A percentile compares a stretch with the other conserved stretches of the same genome.
phyloP scores from a whole-genome alignment of 73 alveolate genomes.

The Uronychia setigera region DNA sequence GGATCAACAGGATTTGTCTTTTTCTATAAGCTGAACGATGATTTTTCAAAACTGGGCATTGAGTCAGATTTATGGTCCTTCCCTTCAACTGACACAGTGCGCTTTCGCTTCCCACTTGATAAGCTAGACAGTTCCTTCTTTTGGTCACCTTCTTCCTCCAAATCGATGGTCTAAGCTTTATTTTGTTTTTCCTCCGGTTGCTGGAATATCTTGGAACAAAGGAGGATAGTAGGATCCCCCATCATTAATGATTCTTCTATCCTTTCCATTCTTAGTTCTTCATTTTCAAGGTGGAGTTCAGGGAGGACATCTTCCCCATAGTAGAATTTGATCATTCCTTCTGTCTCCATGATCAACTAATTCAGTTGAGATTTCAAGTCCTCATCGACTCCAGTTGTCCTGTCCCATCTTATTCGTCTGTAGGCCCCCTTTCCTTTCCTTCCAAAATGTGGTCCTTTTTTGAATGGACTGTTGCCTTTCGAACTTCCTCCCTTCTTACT shows the following conservation, averaged over 20 bases:
- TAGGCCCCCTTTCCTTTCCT: not conserved
- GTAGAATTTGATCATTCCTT: not conserved
- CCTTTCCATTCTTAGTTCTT: not conserved
- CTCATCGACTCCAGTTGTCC: not conserved
- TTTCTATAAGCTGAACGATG: not conserved
- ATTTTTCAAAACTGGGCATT: no score
- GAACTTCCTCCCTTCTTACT: not conserved
- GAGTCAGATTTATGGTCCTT: no score
- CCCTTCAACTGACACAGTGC: no score
- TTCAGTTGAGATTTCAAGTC: not conserved
- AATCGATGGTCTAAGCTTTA: not conserved
- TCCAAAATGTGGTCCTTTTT: not conserved
- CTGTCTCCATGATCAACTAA: not conserved
- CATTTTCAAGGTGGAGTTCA: not conserved
- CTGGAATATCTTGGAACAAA: not conserved
- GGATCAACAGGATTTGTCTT: not conserved
- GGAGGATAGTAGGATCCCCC: not conserved
- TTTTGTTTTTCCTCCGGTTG: not conserved
- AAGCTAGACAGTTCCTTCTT: not conserved
- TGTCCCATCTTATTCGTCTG: not conserved
- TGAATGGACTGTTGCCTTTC: no score
- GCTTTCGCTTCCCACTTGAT: not conserved
- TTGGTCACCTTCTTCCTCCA: not conserved
- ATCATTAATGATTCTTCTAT: not conserved
- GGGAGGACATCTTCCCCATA: not conserved